Conservation (phyloP, 495 filamentous ascomycete species). For the Coniosporium apollinis region DNA sequence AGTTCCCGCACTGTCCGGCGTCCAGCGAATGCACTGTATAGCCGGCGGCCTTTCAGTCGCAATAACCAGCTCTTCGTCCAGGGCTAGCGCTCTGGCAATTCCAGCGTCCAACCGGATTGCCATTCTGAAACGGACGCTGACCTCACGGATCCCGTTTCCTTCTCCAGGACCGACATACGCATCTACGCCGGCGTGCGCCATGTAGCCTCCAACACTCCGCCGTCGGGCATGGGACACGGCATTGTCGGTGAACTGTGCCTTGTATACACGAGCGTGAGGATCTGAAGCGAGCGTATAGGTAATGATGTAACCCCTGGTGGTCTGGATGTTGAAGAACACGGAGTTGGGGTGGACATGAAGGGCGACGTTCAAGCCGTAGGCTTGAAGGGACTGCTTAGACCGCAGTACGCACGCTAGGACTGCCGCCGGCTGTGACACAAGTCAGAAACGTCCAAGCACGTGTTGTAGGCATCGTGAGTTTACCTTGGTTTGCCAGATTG, state of each 20-base stretch:
- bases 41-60: conserved; percentile 86
- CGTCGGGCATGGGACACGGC: conserved; percentile 50
- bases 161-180: conserved; percentile 41
- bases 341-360: conserved; percentile 84
- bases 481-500: conserved; percentile 92
- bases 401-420: conserved; percentile 73
- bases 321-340: conserved; percentile 83
- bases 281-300: conserved; percentile 89
- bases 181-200: conserved; percentile 33
- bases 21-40: conserved; percentile 92
- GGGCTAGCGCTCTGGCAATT: conserved; percentile 68
- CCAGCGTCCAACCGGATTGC: conserved; percentile 97
- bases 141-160: conserved; percentile 65
- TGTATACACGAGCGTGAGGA: conserved; percentile 65
- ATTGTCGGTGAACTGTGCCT: conserved; percentile 52
- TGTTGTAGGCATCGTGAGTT: conserved; percentile 16
- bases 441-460: background rate
- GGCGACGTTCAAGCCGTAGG: conserved; percentile 71
- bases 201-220: conserved; percentile 44
- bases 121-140: conserved; percentile 86
- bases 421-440: conserved; percentile 53
- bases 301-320: conserved; percentile 70
- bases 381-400: conserved; percentile 56
- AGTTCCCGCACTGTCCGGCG: conserved; percentile 56
- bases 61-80: conserved; percentile 87